These are phyloP conservation scores for Ceriops decandra DNA, from an alignment of 345 rosid genomes.

Conservation along the genomic window DNA sequence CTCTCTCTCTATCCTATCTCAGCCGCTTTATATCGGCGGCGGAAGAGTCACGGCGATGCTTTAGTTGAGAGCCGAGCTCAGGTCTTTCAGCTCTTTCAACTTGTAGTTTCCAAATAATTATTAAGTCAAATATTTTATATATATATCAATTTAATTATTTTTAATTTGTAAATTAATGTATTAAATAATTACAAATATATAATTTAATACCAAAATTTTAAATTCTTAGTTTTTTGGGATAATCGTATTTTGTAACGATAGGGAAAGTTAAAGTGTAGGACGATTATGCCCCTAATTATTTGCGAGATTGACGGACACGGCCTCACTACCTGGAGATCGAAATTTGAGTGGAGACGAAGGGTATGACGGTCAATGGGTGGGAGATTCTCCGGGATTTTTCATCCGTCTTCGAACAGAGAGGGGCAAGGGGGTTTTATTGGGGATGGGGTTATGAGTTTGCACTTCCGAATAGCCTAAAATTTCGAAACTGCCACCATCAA, in stretches of 20 bases:
- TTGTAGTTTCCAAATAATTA: conserved; percentile 3
- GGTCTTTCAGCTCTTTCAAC: background rate
- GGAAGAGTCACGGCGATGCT: background rate
- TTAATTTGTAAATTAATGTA: background rate
- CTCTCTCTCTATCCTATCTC: conserved; percentile 10
- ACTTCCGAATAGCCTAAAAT: background rate
- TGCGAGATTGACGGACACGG: background rate
- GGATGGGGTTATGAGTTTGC: background rate
- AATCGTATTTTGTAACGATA: conserved; percentile 11
- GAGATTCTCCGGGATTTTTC: background rate
- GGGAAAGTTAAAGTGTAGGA: background rate
- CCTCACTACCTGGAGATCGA: background rate
- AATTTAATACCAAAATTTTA: too few species aligned
- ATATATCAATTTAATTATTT: background rate
- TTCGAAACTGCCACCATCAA: conserved; percentile 24
- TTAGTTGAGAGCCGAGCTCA: background rate
- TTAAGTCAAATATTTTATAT: background rate
- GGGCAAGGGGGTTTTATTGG: conserved; percentile 5
- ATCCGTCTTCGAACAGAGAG: background rate
- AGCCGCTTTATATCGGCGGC: background rate
- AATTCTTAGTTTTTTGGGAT: background rate
- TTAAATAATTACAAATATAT: too few species aligned
- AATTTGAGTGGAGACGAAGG: background rate
- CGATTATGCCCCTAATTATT: background rate
- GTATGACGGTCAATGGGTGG: background rate